Percentiles rank a stretch among this genome's conserved stretches.
Conservation (phyloP, 768 basidiomycete genomes). For the Trametes cinnabarina region DNA sequence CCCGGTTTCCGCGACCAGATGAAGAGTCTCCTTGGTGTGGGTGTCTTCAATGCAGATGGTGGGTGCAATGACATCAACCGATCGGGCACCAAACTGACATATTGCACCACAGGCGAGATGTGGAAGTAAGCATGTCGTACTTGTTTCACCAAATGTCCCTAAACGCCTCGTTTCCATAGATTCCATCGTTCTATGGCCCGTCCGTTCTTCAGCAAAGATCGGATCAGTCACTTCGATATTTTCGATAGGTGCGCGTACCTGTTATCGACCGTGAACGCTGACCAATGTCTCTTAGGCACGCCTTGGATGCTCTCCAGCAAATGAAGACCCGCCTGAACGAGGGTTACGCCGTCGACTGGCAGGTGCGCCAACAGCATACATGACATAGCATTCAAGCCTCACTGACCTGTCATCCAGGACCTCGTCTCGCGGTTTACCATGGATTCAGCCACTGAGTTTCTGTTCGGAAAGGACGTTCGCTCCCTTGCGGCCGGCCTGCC, state of each 20-base stretch:
- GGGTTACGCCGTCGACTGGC: slow-evolving; percentile 43
- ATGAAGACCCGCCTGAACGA: slow-evolving; percentile 33
- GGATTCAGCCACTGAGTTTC: slow-evolving; percentile 21
- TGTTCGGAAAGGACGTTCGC: slow-evolving; percentile 44
- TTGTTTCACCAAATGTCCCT: no score
- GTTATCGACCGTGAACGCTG: no score
- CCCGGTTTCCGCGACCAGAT: slow-evolving; percentile 30
- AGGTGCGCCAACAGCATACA: slow-evolving; percentile 23
- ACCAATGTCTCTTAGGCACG: slow-evolving; percentile 20
- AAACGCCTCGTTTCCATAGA: slow-evolving; percentile 17
- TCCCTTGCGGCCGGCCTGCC: slow-evolving; percentile 37
- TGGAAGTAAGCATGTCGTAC: slow-evolving; percentile 34
- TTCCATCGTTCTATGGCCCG: slow-evolving; percentile 44
- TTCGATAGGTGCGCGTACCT: slow-evolving; percentile 30
- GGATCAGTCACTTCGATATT: slow-evolving; percentile 41
- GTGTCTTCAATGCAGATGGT: slow-evolving; percentile 44
- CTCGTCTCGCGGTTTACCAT: slow-evolving; percentile 31
- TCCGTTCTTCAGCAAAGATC: slow-evolving; percentile 41
- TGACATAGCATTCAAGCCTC: not conserved
- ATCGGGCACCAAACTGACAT: no score
- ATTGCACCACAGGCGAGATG: slow-evolving; percentile 27
- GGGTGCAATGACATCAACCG: not conserved
- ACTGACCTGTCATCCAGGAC: slow-evolving; percentile 33
- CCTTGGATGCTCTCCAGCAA: slow-evolving; percentile 33
- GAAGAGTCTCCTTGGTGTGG: slow-evolving; percentile 30